These are phyloP conservation scores for Naganishia randhawae DNA, from an alignment of 768 basidiomycete species.

Conservation along the genomic window DNA sequence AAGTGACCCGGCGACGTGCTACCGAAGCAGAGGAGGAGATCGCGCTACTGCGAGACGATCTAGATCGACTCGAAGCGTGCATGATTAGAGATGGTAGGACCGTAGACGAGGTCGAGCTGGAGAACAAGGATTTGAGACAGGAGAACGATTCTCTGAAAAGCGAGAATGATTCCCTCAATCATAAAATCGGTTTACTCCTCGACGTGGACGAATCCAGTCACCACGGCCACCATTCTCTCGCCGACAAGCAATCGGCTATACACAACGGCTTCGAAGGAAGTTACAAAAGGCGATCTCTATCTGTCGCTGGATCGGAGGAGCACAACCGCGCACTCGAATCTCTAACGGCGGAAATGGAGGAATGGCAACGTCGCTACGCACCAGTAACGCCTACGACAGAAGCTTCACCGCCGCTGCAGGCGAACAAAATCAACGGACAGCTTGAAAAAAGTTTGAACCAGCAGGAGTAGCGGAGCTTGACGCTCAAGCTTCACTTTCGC, in stretches of 20 bases:
- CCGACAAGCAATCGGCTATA: not conserved
- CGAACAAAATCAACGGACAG: not conserved
- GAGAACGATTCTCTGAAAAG: slow-evolving; percentile 26
- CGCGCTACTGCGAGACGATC: slow-evolving; percentile 42
- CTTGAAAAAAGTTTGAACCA: not conserved
- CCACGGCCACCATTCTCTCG: not conserved
- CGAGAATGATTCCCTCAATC: slow-evolving; percentile 30
- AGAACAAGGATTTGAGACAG: slow-evolving; percentile 27
- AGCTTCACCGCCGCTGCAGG: not conserved
- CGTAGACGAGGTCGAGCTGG: slow-evolving; percentile 26
- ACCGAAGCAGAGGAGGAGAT: slow-evolving; percentile 44
- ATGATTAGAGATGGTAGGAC: slow-evolving; percentile 32
- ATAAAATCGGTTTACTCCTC: slow-evolving; percentile 29
- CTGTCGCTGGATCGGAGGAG: slow-evolving; percentile 21
- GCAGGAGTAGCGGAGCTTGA: not conserved
- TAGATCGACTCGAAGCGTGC: slow-evolving; percentile 39
- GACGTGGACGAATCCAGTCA: slow-evolving; percentile 25
- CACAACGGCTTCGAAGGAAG: not conserved
- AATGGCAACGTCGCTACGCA: slow-evolving; percentile 22
- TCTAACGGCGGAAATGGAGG: slow-evolving; percentile 20
- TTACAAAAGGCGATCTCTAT: not conserved
- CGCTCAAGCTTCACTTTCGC: too few relatives aligned
- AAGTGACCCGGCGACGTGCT: slow-evolving; percentile 40
- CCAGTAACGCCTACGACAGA: not conserved
- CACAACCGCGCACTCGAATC: slow-evolving; percentile 16